Base-by-base conservation (phyloP, 1,284 basidiomycete species). In the Ceratobasidium sp. region DNA sequence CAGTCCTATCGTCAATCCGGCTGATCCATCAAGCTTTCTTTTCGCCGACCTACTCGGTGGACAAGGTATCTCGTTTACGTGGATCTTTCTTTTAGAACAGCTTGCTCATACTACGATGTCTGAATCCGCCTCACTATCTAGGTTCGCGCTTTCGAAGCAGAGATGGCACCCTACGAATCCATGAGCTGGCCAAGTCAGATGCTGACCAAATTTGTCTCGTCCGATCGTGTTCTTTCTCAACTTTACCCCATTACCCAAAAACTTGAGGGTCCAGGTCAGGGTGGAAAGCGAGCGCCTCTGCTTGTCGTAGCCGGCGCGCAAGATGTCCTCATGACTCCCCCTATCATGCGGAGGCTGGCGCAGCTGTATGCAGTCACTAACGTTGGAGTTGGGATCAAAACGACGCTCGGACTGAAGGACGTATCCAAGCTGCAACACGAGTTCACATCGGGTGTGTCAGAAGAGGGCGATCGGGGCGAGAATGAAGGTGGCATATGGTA, bases 91-190 rank as follows among this genome's bases (percentile, higher is more conserved):
- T 8, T 20, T 13, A 17, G 20, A 17, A 5, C 40, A 55, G 3
- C 29, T n/a, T 27, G 35, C 20, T 22, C 17, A 45, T 45, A 15
- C 43, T 45, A 45, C 13, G 43, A 4, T 17, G 5, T 45, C 43
- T 45, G n/a, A n/a, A n/a, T 15, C 13, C 15, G 15, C 22, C 22
- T 17, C 17, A 5, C 27, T n/a, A 1, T n/a, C 3, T 8, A 62
- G 57, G 57, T 62, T 25, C 57, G 43, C 22, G 43, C 42, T 1
- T 62, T 62, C 50, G 57, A 62, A 38, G 45, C 31, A n/a, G 57
- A 62, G 4, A 49, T 62, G 57, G 42, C 57, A 17, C 57, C 57
- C 2, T 62, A 62, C 45, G 57, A 62, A 32, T 62, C 57, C 3
- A 49, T 62, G 43, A 12, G 32, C 29, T 62, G 57, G 57, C 57